A percentile compares a stretch with the other conserved stretches of the same genome.
Evolutionary conservation across 2,329 filamentous ascomycete species (phyloP).

Genomic region (Mycosphaerella arachidis): DNA sequence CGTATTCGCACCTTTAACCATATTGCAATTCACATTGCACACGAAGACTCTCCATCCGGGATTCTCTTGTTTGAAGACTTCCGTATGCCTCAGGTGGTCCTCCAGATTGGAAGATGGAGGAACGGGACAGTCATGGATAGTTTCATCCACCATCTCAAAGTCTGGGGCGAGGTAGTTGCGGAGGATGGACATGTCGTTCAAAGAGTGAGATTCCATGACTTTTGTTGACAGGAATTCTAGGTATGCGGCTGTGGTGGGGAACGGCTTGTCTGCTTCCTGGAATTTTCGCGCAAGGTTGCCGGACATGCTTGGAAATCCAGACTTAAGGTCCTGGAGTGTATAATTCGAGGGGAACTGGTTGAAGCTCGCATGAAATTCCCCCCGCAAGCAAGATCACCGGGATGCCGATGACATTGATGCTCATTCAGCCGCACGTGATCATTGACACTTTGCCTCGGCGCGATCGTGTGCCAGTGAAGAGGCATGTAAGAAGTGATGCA

Average conservation of each 20-base stretch:
- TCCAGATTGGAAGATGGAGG: slow-evolving; percentile 4
- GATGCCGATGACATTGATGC: too few species aligned
- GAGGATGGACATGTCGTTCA: not conserved
- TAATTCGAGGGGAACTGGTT: not conserved
- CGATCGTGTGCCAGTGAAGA: too few species aligned
- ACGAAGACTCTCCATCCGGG: slow-evolving; percentile 10
- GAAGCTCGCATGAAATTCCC: too few species aligned
- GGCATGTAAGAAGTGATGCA: too few species aligned
- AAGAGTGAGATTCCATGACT: not conserved
- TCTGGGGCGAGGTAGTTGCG: not conserved
- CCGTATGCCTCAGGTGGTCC: slow-evolving; percentile 8
- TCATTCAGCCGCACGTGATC: too few species aligned
- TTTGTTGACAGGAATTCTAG: not conserved
- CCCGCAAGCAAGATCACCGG: too few species aligned
- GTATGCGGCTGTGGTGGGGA: not conserved
- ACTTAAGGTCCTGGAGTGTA: not conserved
- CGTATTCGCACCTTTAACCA: slow-evolving; percentile 9
- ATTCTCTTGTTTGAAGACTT: slow-evolving; percentile 4
- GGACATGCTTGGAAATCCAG: not conserved
- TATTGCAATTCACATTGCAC: slow-evolving; percentile 3
- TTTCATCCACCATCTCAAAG: slow-evolving; percentile 13
- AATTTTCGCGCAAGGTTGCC: not conserved
- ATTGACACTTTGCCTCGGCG: too few species aligned
- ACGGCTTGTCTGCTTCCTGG: not conserved
- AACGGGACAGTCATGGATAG: slow-evolving; percentile 11